Base-by-base conservation (phyloP, 2,329 filamentous ascomycete genomes). In the Epichloe brachyelytri region DNA sequence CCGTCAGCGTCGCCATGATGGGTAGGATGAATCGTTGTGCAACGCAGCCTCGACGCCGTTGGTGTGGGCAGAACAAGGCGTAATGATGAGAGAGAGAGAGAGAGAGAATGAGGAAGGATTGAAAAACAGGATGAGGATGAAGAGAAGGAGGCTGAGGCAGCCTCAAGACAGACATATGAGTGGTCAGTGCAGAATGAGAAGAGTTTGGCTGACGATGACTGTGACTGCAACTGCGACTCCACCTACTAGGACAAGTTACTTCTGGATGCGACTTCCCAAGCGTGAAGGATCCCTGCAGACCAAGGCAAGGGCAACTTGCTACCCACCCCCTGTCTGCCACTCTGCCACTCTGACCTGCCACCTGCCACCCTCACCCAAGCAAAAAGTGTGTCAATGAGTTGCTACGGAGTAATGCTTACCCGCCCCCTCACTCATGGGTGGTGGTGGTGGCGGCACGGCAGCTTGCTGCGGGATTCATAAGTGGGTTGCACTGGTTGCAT, bases 1-100 rank as follows among this genome's bases (percentile, higher is more conserved):
- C 58, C 51, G 71, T 77, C 68, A 76, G 73, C 63, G 63, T 62
- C 54, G 68, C 62, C 71, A 73, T 75, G 39, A 56, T 48, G 51
- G 43, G 53, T 54, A 47, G 41, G 49, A 48, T 48, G 33, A 33
- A 15, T 46, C 7, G 14, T 38, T 12, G 26, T 12, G 36, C 10
- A 45, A 38, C 38, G 34, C 14, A 33, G 43, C 36, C 30, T 43
- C 30, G 43, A 19, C 15, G 50, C 34, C 30, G 38, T 43, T 26
- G 8, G 41, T 8, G 14, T 37, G 10, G 17, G 30, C 22, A 11
- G 3, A 39, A 40, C 17, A 40, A 45, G 41, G 39, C 40, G 7
- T 33, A 12, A 36, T 2, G 22, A 26, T 3, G 40, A 30, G 17
- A 41, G 15, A 19, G 7, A 1, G 34, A 36, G 22, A 19, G 17